Evolutionary conservation across 176 grass and related monocot genomes (phyloP), one percentile per base, ranked within the genome.

Genomic region (Bothriochloa decipiens): DNA sequence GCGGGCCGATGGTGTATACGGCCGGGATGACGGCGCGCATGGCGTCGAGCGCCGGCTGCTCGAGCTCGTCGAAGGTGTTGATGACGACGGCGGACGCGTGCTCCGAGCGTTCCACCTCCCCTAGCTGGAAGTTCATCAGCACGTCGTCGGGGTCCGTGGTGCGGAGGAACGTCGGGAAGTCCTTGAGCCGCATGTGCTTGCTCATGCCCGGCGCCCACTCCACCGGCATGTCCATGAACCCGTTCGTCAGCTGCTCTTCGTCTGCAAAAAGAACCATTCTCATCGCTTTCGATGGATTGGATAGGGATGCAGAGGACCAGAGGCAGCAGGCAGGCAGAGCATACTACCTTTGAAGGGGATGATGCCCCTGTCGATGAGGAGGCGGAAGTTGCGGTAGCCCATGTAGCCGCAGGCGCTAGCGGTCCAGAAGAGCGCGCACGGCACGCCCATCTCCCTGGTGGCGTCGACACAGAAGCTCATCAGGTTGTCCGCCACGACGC

Each of bases 11-110:
- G 52, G 89, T 75, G 77, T 84, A 84, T 45, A 76, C 11, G 65
- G 81, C 35, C 18, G 86, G 90, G 22, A 74, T 53, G 73, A 78
- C 41, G 37, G 68, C 78, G 33, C 75, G 80, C 86, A 92, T 87
- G 16, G 74, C 64, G 75, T 79, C 79, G 0, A 88, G 74, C 17
- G 83, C 83, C 18, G 75, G 49, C 35, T 26, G 49, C 80, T 89
- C 86, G 11, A 92, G 78, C 79, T 76, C 50, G 76, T 83, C 86
- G 52, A 92, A 83, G 32, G 83, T 89, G 75, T 92, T 86, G 79
- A 89, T 0, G 74, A 89, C 29, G 40, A 92, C 68, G 58, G 79
- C 83, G 18, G 25, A 22, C 6, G 90, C 83, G 11, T n/a, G 1
- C 33, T 65, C 68, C 5, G 69, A 17, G 18, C 82, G 67, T 5